Evolutionary conservation across 148 eudicot genomes (phyloP).

Genomic region (Persicaria maculosa): DNA sequence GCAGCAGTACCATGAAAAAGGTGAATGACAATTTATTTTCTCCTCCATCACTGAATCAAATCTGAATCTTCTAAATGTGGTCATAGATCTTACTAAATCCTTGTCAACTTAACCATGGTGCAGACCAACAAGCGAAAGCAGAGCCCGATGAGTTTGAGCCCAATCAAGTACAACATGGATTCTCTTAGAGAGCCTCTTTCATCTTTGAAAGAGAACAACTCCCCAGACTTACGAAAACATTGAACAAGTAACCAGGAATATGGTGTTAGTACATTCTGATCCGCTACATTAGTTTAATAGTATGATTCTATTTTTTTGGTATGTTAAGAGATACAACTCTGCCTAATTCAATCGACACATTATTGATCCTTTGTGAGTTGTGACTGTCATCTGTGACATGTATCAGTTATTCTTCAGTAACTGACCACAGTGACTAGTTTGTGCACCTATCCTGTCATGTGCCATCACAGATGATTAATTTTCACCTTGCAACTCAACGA

Average conservation of each 20-base stretch:
- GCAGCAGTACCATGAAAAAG: constrained; percentile 48
- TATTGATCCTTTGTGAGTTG: no score
- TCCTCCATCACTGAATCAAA: neutral
- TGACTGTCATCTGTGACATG: no score
- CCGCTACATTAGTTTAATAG: neutral
- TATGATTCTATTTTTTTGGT: neutral
- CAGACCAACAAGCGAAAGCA: constrained; percentile 74
- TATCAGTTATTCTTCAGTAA: no score
- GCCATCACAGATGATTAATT: no score
- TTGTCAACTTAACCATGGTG: constrained; percentile 12
- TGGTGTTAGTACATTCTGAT: neutral
- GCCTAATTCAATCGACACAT: no score
- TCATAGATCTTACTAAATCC: neutral
- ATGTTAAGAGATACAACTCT: neutral
- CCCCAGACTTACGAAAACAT: constrained; percentile 39
- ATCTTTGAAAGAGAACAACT: constrained; percentile 47
- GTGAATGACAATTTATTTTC: constrained; percentile 25
- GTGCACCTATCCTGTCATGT: no score
- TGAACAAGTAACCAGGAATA: constrained; percentile 25
- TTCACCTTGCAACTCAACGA: no score
- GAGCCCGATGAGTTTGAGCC: constrained; percentile 36
- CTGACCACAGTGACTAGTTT: no score
- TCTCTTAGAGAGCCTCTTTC: constrained; percentile 57
- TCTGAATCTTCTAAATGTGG: neutral
- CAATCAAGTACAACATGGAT: constrained; percentile 50